Percentiles rank a stretch among this genome's conserved stretches.
Evolutionary conservation across 2,329 filamentous ascomycete genomes (phyloP).

Genomic region (Monosporascus sp.): DNA sequence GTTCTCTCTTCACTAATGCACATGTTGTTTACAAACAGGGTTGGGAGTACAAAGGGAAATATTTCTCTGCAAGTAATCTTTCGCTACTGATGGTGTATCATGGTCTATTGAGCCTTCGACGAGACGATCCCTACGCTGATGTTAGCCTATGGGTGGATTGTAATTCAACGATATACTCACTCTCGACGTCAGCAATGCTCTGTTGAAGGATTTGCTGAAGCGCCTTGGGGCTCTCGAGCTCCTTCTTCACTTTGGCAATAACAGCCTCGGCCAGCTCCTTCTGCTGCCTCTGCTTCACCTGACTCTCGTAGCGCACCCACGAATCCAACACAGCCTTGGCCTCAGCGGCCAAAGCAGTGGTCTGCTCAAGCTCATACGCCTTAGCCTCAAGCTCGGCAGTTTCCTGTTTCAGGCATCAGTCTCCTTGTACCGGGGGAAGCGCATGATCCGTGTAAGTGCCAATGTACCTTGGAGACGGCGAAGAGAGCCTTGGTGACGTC

Average conservation of each 20-base stretch:
- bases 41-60: slow-evolving; percentile 47
- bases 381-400: slow-evolving; percentile 93
- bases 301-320: slow-evolving; percentile 97
- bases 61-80: slow-evolving; percentile 15
- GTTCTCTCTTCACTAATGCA: slow-evolving; percentile 51
- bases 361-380: slow-evolving; percentile 96
- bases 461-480: slow-evolving; percentile 86
- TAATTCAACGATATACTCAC: slow-evolving; percentile 42
- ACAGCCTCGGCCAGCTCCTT: slow-evolving; percentile 86
- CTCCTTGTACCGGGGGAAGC: neutral
- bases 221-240: slow-evolving; percentile 95
- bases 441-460: neutral
- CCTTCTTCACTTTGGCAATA: slow-evolving; percentile 97
- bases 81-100: slow-evolving; percentile 21
- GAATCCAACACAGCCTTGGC: slow-evolving; percentile 95
- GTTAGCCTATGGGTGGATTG: slow-evolving; percentile 26
- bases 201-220: slow-evolving; percentile 98
- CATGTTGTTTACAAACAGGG: slow-evolving; percentile 53
- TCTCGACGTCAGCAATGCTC: slow-evolving; percentile 93
- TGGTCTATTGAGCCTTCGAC: slow-evolving; percentile 57
- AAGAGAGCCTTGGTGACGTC: slow-evolving; percentile 97
- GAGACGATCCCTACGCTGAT: slow-evolving; percentile 50
- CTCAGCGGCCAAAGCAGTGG: slow-evolving; percentile 84
- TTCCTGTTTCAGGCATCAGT: slow-evolving; percentile 54
- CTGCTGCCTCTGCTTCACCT: slow-evolving; percentile 99